phyloP scores from a whole-genome alignment of 2,329 filamentous ascomycete genomes.

The Fusarium austroafricanum region DNA sequence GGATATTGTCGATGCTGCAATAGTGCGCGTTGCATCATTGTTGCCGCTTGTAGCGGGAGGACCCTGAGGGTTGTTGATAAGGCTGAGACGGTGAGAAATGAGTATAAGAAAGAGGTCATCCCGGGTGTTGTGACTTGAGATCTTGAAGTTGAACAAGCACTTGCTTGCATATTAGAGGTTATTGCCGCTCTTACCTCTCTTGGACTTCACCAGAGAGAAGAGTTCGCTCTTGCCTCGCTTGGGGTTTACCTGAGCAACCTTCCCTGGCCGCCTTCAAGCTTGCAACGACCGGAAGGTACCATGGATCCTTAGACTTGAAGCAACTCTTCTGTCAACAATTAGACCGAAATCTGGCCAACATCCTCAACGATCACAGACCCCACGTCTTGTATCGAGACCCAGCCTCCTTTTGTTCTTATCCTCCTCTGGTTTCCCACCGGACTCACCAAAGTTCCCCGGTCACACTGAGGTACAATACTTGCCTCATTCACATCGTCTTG shows the following conservation, averaged over 20 bases:
- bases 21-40: slow-evolving; percentile 27
- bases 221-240: too few relatives aligned
- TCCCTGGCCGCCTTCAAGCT: background rate
- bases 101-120: slow-evolving; percentile 37
- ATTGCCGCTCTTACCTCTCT: background rate
- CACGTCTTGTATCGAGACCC: background rate
- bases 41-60: slow-evolving; percentile 12
- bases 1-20: slow-evolving; percentile 6
- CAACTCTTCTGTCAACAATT: background rate
- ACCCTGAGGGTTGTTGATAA: slow-evolving; percentile 5
- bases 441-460: background rate
- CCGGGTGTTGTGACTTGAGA: background rate
- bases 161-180: background rate
- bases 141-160: background rate
- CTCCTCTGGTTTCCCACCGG: background rate
- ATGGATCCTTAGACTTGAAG: background rate
- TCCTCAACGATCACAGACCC: background rate
- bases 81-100: slow-evolving; percentile 17
- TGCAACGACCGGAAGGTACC: background rate
- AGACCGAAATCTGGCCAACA: background rate
- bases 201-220: background rate
- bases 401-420: slow-evolving; percentile 12
- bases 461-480: slow-evolving; percentile 24
- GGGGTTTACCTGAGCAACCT: too few relatives aligned
- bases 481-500: slow-evolving; percentile 22